These are phyloP conservation scores for Apiospora kogelbergensis DNA, from an alignment of 2,329 filamentous ascomycete genomes.

Conservation along the genomic window DNA sequence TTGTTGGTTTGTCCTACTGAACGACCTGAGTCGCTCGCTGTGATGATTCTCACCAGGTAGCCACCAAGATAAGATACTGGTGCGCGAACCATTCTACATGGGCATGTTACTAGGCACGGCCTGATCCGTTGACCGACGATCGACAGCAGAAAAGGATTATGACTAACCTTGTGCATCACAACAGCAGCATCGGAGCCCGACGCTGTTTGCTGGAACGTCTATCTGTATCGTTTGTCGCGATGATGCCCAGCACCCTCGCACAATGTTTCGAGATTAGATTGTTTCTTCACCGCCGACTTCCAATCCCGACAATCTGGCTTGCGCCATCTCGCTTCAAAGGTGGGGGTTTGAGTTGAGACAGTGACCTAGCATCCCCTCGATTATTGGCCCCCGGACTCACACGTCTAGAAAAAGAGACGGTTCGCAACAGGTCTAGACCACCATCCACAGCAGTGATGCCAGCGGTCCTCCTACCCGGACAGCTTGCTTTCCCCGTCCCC, in stretches of 20 bases:
- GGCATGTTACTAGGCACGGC: neutral
- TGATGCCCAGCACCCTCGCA: neutral
- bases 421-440: slow-evolving; percentile 2
- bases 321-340: neutral
- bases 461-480: neutral
- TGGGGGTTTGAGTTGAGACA: neutral
- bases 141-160: neutral
- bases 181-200: neutral
- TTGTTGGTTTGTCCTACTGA: neutral
- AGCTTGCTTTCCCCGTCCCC: neutral
- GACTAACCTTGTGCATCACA: neutral
- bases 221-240: neutral
- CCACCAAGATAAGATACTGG: neutral
- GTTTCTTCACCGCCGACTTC: neutral
- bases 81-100: neutral
- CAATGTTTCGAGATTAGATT: slow-evolving; percentile 4
- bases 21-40: neutral
- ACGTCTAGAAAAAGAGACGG: neutral
- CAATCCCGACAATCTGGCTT: neutral
- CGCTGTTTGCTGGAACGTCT: neutral
- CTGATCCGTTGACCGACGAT: neutral
- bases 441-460: neutral
- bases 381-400: neutral
- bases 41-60: neutral
- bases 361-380: neutral